A percentile compares a stretch with the other conserved stretches of the same genome.
These are phyloP conservation scores for Xylaria scruposa DNA, from an alignment of 495 filamentous ascomycete genomes.

Conservation along the genomic window DNA sequence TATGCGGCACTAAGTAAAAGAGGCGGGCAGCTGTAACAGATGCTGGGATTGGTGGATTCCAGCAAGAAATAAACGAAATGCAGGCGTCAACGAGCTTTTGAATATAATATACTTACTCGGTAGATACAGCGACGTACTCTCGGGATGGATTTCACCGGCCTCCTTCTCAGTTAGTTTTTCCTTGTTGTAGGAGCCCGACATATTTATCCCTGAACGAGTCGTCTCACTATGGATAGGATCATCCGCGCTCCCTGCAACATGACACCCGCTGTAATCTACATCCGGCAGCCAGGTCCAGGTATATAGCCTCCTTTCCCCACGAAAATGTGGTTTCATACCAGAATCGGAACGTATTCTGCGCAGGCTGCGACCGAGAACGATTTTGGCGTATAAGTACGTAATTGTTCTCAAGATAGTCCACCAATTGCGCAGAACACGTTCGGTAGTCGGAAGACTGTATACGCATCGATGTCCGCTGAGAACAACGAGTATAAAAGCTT, in stretches of 20 bases:
- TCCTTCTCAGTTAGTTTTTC: constrained; percentile 2
- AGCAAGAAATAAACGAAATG: background rate
- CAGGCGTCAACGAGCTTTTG: background rate
- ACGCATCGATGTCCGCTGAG: background rate
- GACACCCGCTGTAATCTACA: background rate
- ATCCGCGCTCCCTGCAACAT: background rate
- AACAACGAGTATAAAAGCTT: background rate
- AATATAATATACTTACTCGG: background rate
- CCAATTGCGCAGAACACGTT: constrained; percentile 10
- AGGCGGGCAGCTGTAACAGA: background rate
- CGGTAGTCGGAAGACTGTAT: background rate
- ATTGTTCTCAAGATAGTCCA: constrained; percentile 3
- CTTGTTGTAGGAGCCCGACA: background rate
- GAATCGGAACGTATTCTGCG: constrained; percentile 6
- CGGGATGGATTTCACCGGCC: background rate
- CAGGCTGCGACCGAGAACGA: background rate
- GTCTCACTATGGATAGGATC: background rate
- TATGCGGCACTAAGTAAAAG: background rate
- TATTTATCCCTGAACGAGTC: background rate
- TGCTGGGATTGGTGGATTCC: constrained; percentile 6
- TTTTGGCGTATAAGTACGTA: background rate
- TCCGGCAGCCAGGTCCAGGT: background rate
- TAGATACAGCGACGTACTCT: background rate
- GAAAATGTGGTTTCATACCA: constrained; percentile 3
- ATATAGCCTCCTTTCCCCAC: background rate